Evolutionary conservation across 805 yeast genomes (phyloP), one percentile per base, ranked within the genome.

Genomic region (Teunomyces funiuensis): DNA sequence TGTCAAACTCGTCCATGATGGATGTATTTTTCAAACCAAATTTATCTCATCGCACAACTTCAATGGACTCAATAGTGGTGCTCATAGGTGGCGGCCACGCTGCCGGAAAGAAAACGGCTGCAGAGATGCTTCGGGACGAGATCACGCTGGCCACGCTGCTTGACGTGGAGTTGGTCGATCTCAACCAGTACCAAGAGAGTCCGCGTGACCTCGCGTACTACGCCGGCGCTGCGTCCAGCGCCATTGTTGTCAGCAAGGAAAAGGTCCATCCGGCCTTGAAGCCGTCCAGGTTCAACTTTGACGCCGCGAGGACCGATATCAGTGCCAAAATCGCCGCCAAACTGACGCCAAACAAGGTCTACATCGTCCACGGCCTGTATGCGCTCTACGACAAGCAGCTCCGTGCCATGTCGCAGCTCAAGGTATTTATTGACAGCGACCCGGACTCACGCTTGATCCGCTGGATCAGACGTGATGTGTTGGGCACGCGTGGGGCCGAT

Each of bases 381-480:
- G 91, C 96, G 0, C 68, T 90, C 17, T 85, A 79, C 54, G 83
- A 87, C 57, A 63, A 66, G 33, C 67, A 66, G 14, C 60, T 90
- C 8, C 63, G 85, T 26, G 66, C 66, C 8, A 46, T 74, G 54
- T 82, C 90, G 0, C 70, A 79, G 1, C 68, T 89, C 49, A 83
- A 80, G 54, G 79, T 90, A 2, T 90, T 83, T 52, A 72, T 90
- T 11, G 93, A 87, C 50, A 77, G 88, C 46, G 97, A 90, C 61
- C 80, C 91, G 1, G 98, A 90, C 60, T 80, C 85, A 4, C 66
- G 97, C 41, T 66, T 90, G 29, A 82, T 88, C n/a, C 76, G 95
- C 49, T 80, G 93, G 85, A 83, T 87, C 36, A 66, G 71, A 41
- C 53, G 74, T 33, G 75, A 70, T 43, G 72, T 69, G 4, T 39